Evolutionary conservation across 345 rosid species (phyloP).

Genomic region (Pistacia atlantica): DNA sequence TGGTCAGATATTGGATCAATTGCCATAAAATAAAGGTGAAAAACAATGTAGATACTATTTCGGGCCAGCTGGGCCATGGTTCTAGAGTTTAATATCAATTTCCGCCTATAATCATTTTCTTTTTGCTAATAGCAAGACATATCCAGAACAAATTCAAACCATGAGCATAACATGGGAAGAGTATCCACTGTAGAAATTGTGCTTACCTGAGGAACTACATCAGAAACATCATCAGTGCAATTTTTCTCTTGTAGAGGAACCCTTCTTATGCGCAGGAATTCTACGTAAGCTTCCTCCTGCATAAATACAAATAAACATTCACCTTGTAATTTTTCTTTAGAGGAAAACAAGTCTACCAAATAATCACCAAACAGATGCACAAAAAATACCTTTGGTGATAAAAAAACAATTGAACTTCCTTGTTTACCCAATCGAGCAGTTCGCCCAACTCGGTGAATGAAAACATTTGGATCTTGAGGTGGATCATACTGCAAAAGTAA

Average conservation of each 20-base stretch:
- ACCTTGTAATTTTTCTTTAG: constrained; percentile 1
- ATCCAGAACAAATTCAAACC: background rate
- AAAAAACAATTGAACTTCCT: constrained; percentile 72
- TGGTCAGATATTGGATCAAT: background rate
- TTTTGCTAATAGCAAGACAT: background rate
- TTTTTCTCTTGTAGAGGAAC: constrained; percentile 70
- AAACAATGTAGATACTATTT: background rate
- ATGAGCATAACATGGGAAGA: background rate
- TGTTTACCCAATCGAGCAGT: constrained; percentile 89
- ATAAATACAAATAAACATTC: constrained; percentile 13
- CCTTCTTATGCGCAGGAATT: constrained; percentile 72
- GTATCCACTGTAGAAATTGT: constrained; percentile 1
- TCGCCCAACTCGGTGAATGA: constrained; percentile 89
- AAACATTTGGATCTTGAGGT: constrained; percentile 91
- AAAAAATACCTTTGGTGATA: constrained; percentile 68
- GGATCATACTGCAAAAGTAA: constrained; percentile 75
- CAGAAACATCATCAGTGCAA: constrained; percentile 47
- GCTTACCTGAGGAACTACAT: constrained; percentile 73
- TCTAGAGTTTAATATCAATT: background rate
- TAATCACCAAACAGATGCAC: background rate
- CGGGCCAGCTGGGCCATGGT: background rate
- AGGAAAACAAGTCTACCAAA: background rate
- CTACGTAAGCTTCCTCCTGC: constrained; percentile 92
- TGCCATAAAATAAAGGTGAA: background rate
- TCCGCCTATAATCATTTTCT: background rate